Conservation (phyloP, 306 rosid species). For the Malus domestica region DNA sequence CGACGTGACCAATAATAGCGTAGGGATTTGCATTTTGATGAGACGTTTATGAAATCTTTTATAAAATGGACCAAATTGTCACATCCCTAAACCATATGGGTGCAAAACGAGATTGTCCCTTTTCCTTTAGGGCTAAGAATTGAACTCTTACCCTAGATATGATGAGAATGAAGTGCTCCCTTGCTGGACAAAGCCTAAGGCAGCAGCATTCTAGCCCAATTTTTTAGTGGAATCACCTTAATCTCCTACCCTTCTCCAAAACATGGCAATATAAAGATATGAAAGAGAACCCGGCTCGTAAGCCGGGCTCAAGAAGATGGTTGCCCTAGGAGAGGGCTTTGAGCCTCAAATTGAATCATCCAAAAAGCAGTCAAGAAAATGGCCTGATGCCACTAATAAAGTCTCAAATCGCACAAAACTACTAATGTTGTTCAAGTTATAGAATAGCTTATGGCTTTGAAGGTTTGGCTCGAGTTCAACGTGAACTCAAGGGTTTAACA, state of each 20-base stretch:
- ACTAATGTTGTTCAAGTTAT: background rate
- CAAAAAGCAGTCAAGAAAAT: background rate
- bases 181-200: background rate
- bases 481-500: background rate
- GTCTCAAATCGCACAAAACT: background rate
- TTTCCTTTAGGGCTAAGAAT: background rate
- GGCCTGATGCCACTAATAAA: background rate
- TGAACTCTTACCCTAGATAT: background rate
- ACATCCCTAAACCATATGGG: no score
- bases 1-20: no score
- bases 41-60: no score
- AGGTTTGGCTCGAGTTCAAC: background rate
- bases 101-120: no score
- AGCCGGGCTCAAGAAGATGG: no score
- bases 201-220: background rate
- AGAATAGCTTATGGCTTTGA: background rate
- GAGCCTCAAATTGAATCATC: background rate
- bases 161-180: no score
- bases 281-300: no score
- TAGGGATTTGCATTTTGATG: no score
- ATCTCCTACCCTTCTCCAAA: no score
- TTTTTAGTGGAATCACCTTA: no score
- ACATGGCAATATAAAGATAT: no score
- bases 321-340: background rate
- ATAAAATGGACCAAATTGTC: no score